Base-by-base conservation (phyloP, 2,329 filamentous ascomycete genomes). In the Diaporthe nobilis region DNA sequence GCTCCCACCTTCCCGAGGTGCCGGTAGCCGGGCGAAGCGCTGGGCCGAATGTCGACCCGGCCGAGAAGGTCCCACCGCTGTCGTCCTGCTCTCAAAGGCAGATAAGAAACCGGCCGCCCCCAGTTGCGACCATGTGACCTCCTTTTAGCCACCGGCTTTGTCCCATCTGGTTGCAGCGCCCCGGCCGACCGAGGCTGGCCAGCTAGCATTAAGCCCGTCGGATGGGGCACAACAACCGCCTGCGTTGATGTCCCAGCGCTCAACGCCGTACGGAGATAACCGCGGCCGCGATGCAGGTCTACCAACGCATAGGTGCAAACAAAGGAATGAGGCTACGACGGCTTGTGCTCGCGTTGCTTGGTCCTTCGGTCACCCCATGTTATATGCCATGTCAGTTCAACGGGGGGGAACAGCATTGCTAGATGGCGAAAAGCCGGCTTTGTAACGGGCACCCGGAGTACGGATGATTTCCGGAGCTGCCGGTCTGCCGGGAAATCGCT, bases 11-110 rank as follows among this genome's bases (percentile, higher is more conserved):
- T n/a, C 63, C 63, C 63, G 63, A 25, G 31, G 31, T 39, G 51
- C n/a, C 44, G 47, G 57, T 31, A 53, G 57, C 71, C 71, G 47
- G 58, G 57, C 57, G 57, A 63, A 31, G 57, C 71, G 57, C 71
- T 72, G 71, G 71, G 47, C 57, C 57, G 57, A 73, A 63, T 20
- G n/a, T 55, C 44, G n/a, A 61, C 22, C 71, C 34, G 57, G 44
- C 71, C 55, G 39, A 39, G 20, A 49, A 55, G 71, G 71, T 49
- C 58, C 70, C 57, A 60, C 71, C 34, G 57, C n/a, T 15, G 9
- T 17, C 4, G 28, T 53, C 28, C 58, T 44, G 44, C 57, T 22
- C 34, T 20, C 25, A 44, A 22, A 49, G 39, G 22, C 37, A 61
- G 55, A 72, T 61, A 61, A 55, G 71, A 44, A 55, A 22, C 49